Base-by-base conservation (phyloP, 371 early-diverging fungal genomes). In the Mucor piriformis region DNA sequence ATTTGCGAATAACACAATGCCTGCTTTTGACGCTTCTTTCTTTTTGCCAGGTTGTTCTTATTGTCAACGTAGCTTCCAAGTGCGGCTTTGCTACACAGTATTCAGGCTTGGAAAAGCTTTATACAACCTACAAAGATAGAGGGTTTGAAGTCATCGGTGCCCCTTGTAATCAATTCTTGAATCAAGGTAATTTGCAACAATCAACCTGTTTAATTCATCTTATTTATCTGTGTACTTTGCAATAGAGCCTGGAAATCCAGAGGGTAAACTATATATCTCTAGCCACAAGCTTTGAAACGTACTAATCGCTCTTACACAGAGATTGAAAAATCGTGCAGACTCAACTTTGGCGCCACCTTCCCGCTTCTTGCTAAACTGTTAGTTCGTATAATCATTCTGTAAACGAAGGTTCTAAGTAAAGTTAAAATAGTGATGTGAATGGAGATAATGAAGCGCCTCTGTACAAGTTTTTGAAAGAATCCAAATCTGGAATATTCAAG, bases 1-100 rank as follows among this genome's bases (percentile, higher is more conserved):
- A 50, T 16, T 32, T 29, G 38, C 11, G 29, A 1, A 4, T 15
- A 24, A 16, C 12, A 32, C 16, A 50, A 21, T 25, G 50, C 3
- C 3, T 27, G 3, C 3, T 27, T 7, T 10, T 23, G 15, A 50
- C n/a, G 1, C 4, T 32, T 32, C 3, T 32, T 2, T 27, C 27
- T 53, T 40, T 15, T 38, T 38, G 7, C 27, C 32, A 94, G 82
- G 94, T 91, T 15, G 87, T 94, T 27, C 77, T 94, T 37, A 75
- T 98, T 38, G 95, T 95, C 58, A 99, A 99, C 75, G 92, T 95
- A 27, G 99, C 99, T 23, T 92, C 93, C 54, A 87, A 95, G 59
- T 99, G 99, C 74, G 96, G 96, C 10, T 92, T 92, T 66, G 95
- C 98, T 15, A 73, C 83, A 8, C 95, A 95, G 69, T 97, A 96